Conservation (phyloP, 345 rosid species). For the Erodium maritimum region DNA sequence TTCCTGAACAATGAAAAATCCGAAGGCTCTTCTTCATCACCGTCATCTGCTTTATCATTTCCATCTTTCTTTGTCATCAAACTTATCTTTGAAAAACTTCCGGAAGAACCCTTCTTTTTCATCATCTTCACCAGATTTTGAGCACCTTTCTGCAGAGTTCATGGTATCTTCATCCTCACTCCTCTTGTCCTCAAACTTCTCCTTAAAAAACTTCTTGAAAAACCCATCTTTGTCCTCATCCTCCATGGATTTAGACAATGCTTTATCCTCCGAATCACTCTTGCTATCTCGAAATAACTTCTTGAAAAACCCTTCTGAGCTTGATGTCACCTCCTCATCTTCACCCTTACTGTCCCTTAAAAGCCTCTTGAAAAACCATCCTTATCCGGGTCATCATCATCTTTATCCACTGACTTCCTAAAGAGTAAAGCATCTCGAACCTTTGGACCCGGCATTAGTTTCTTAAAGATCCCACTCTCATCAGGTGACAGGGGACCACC, state of each 20-base stretch:
- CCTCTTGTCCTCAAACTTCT: constrained; percentile 69
- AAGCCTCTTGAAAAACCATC: constrained; percentile 95
- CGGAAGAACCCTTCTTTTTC: constrained; percentile 88
- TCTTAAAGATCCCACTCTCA: constrained; percentile 79
- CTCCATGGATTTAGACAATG: constrained; percentile 42
- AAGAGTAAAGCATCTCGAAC: constrained; percentile 88
- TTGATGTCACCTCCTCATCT: constrained; percentile 58
- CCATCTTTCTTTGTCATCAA: constrained; percentile 73
- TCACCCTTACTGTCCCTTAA: constrained; percentile 71
- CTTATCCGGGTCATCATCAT: constrained; percentile 77
- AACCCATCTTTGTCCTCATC: constrained; percentile 85
- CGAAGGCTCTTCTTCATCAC: constrained; percentile 76
- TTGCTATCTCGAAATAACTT: constrained; percentile 55
- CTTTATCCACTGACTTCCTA: constrained; percentile 89
- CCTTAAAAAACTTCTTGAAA: constrained; percentile 71
- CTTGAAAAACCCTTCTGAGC: constrained; percentile 74
- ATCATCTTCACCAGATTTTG: constrained; percentile 66
- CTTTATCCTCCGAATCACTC: constrained; percentile 38
- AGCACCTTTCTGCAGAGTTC: constrained; percentile 31
- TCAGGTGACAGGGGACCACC: constrained; percentile 50
- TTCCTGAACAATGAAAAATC: constrained; percentile 71
- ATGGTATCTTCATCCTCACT: constrained; percentile 36
- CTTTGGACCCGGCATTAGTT: constrained; percentile 85
- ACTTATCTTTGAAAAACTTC: constrained; percentile 72
- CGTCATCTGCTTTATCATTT: constrained; percentile 41